A percentile compares a stretch with the other conserved stretches of the same genome.
Conservation (phyloP, 2,329 filamentous ascomycete genomes). For the Hypoxylon sp. region DNA sequence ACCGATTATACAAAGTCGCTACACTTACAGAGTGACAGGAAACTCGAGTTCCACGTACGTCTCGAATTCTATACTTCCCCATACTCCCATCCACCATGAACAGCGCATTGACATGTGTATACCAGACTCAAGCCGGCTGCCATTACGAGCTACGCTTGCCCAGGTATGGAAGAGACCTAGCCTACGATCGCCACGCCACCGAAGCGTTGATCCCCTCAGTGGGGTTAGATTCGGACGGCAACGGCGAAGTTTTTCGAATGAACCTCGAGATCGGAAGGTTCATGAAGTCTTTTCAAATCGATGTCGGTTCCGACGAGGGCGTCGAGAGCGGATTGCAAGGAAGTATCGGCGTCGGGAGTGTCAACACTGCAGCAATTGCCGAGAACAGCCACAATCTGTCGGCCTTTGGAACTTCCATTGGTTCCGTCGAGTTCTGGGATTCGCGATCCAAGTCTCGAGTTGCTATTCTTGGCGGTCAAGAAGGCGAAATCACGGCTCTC, state of each 20-base stretch:
- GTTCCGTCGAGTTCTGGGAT: constrained; percentile 98
- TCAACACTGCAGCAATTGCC: constrained; percentile 87
- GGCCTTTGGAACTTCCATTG: constrained; percentile 91
- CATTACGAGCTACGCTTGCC: constrained; percentile 92
- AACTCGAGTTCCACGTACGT: constrained; percentile 80
- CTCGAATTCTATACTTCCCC: constrained; percentile 56
- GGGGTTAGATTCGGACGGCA: constrained; percentile 83
- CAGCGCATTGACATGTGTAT: constrained; percentile 1
- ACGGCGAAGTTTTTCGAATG: constrained; percentile 90
- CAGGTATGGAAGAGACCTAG: constrained; percentile 87
- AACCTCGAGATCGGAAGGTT: constrained; percentile 93
- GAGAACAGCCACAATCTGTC: constrained; percentile 88
- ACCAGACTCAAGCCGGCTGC: constrained; percentile 61
- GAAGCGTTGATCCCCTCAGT: constrained; percentile 89
- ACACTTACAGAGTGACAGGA: constrained; percentile 90
- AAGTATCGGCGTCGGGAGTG: constrained; percentile 82
- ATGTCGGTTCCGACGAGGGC: constrained; percentile 85
- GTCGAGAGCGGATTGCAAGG: constrained; percentile 81
- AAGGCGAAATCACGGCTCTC: constrained; percentile 82
- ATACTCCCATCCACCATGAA: neutral
- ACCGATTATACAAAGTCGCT: constrained; percentile 93
- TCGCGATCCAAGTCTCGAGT: constrained; percentile 82
- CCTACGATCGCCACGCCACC: constrained; percentile 82
- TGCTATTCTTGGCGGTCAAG: constrained; percentile 74
- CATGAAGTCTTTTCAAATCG: constrained; percentile 91